Base-by-base conservation (phyloP, 176 grass and related monocot genomes). In the Zea mays region DNA sequence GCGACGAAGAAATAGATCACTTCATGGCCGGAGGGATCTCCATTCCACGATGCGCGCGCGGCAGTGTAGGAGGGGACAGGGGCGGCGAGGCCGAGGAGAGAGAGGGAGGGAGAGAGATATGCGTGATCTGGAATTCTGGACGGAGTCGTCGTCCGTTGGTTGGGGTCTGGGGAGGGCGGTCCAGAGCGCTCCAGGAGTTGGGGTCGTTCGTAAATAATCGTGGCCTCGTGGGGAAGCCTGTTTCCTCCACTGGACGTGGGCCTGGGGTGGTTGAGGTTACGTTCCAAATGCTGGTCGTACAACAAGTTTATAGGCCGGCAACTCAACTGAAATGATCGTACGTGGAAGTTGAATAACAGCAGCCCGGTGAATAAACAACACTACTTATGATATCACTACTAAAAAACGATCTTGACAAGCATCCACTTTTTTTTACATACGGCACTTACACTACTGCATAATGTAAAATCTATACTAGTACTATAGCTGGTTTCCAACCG, bases 101-200 rank as follows among this genome's bases (percentile, higher is more conserved):
- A 3, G 42, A 15, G 67, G 16, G 46, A 7, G 3, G 5, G 66
- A 5, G 33, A n/a, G 34, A n/a, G 38, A n/a, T 14, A 39, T 41
- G 51, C 16, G 71, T 56, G 71, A 74, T 74, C 71, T 50, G 67
- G 67, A 48, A 33, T 72, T 21, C 56, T 27, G 65, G 58, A 40
- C 0, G 45, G 69, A 50, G 69, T 48, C 50, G 50, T 33, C 67
- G 71, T 56, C 34, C 69, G 65, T 21, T 68, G 17, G 41, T 21
- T 44, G 41, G 43, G 43, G 43, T 9, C 0, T 2, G 8, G 66
- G 38, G 65, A 55, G 48, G 49, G 48, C 48, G 70, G 48, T 72
- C 47, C 33, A 37, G 40, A 43, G 37, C 37, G 14, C 36, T 4
- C 2, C 39, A 44, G 33, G 46, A 17, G 69, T 16, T 16, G 43